phyloP scores from a whole-genome alignment of 2,329 filamentous ascomycete species.

The Cladophialophora yegresii region DNA sequence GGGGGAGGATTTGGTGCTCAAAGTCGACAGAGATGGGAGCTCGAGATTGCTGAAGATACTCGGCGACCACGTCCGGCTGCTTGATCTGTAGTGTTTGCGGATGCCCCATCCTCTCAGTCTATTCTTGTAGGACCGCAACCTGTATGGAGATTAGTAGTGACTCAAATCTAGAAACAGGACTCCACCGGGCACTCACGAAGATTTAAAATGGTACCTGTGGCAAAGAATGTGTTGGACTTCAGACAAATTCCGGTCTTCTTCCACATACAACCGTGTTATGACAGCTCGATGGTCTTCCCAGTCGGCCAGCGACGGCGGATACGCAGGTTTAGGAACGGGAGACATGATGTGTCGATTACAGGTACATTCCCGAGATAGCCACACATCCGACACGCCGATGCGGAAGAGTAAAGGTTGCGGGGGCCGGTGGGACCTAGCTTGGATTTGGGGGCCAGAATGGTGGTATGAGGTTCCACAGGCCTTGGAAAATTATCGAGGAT shows the following conservation, averaged over 20 bases:
- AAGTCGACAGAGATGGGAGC: not conserved
- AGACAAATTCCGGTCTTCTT: slow-evolving; percentile 6
- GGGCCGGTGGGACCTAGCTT: not conserved
- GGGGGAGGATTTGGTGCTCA: not conserved
- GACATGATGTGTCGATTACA: not conserved
- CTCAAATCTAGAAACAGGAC: not conserved
- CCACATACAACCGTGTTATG: slow-evolving; percentile 2
- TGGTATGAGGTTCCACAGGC: not conserved
- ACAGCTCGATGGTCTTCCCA: slow-evolving; percentile 5
- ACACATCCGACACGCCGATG: not conserved
- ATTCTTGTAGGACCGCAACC: slow-evolving; percentile 13
- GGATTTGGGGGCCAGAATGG: not conserved
- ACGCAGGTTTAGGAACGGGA: not conserved
- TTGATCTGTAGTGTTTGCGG: slow-evolving; percentile 2
- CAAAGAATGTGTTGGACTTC: slow-evolving; percentile 11
- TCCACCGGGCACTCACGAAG: not conserved
- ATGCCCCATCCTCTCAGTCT: slow-evolving; percentile 10
- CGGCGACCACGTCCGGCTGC: not conserved
- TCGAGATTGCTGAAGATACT: not conserved
- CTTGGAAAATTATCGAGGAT: not conserved
- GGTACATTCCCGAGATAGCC: not conserved
- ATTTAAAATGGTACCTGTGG: slow-evolving; percentile 7
- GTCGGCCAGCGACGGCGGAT: slow-evolving; percentile 12
- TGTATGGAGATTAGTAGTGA: not conserved
- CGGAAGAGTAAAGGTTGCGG: not conserved